Conservation (phyloP, 169 alveolate genomes). For the Eimeria sp. region DNA sequence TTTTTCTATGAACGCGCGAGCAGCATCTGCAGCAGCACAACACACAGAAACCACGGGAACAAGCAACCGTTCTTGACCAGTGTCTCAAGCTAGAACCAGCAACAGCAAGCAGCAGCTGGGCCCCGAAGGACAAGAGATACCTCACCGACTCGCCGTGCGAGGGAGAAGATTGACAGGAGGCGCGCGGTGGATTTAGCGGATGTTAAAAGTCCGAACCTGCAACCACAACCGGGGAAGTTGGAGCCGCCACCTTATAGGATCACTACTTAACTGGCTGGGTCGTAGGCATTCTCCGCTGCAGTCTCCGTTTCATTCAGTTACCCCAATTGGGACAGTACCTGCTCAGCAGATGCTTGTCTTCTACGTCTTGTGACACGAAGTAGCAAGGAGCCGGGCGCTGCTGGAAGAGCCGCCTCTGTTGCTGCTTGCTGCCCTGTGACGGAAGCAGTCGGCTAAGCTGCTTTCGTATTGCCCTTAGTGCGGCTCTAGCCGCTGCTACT, state of each 20-base stretch:
- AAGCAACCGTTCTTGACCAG: neutral
- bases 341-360: constrained; percentile 26
- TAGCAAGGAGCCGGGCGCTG: constrained; percentile 38
- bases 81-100: neutral
- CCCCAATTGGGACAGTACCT: neutral
- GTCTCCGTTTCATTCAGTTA: neutral
- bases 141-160: constrained; percentile 61
- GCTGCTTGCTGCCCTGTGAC: neutral
- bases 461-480: neutral
- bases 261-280: neutral
- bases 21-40: constrained; percentile 48
- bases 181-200: constrained; percentile 25
- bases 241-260: neutral
- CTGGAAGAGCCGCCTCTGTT: neutral
- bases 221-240: neutral
- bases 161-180: constrained; percentile 32
- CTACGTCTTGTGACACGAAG: constrained; percentile 11
- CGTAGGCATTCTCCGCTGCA: neutral
- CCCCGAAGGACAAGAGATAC: neutral
- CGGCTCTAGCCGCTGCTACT: constrained; percentile 8
- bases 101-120: neutral
- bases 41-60: neutral
- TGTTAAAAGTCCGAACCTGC: neutral
- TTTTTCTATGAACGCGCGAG: constrained; percentile 12
- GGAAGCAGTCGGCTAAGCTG: neutral